phyloP scores from a whole-genome alignment of 495 filamentous ascomycete genomes.

The Xylaria nigripes region DNA sequence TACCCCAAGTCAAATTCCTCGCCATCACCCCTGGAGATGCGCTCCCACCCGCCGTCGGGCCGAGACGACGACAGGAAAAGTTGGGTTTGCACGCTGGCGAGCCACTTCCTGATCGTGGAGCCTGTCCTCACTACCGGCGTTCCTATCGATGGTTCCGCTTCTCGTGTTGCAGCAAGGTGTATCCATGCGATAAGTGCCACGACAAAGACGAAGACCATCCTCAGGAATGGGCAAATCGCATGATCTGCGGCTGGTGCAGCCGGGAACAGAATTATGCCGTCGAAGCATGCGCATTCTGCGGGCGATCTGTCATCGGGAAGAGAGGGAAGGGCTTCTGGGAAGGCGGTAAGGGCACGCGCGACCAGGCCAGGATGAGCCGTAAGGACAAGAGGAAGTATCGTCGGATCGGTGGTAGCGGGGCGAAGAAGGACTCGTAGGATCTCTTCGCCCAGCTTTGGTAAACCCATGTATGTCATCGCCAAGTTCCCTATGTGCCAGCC shows the following conservation, averaged over 20 bases:
- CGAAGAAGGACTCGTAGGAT: conserved; percentile 16
- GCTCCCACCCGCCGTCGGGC: conserved; percentile 32
- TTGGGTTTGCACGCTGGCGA: conserved; percentile 74
- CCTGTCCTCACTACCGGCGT: conserved; percentile 72
- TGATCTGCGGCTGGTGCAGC: conserved; percentile 81
- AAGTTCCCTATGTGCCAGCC: not conserved
- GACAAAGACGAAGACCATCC: conserved; percentile 63
- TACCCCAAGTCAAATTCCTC: conserved; percentile 77
- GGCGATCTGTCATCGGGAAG: conserved; percentile 57
- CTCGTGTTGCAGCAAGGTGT: conserved; percentile 49
- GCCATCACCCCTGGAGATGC: conserved; percentile 51
- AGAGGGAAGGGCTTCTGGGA: conserved; percentile 78
- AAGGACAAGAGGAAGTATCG: conserved; percentile 70
- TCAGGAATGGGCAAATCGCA: conserved; percentile 77
- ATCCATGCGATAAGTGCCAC: conserved; percentile 80
- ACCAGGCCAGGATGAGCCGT: conserved; percentile 59
- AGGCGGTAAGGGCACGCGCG: conserved; percentile 78
- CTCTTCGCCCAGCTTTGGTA: too few species aligned
- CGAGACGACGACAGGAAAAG: conserved; percentile 56
- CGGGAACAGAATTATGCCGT: conserved; percentile 77
- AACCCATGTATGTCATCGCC: not conserved
- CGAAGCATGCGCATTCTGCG: conserved; percentile 73
- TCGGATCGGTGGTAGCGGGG: conserved; percentile 33
- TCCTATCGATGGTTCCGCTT: conserved; percentile 83
- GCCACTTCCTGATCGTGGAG: conserved; percentile 64